phyloP scores from a whole-genome alignment of 2,329 filamentous ascomycete species.

The Chaetomium globosum region DNA sequence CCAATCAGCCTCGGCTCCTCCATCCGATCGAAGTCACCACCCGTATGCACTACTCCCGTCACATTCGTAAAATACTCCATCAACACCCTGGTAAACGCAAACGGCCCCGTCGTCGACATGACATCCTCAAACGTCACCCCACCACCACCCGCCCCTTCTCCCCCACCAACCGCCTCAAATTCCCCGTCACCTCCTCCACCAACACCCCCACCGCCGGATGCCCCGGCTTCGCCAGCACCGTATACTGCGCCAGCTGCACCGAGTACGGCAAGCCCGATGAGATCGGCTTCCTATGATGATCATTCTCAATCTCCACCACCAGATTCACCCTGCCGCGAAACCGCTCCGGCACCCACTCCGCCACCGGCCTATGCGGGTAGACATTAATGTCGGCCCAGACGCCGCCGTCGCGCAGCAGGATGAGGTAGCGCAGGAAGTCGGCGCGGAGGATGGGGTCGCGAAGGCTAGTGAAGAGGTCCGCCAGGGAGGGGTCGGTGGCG shows the following conservation, averaged over 20 bases:
- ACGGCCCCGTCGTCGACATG: neutral
- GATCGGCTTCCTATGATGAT: neutral
- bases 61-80: neutral
- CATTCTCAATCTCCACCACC: neutral
- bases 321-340: neutral
- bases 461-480: neutral
- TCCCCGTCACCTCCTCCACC: neutral
- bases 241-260: neutral
- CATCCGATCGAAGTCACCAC: neutral
- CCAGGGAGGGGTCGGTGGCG: neutral
- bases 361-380: neutral
- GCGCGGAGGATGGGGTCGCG: neutral
- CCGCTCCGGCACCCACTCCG: neutral
- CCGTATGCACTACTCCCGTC: neutral
- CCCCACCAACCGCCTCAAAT: neutral
- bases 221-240: neutral
- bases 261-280: neutral
- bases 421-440: constrained; percentile 5
- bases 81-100: neutral
- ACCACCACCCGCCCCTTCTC: neutral
- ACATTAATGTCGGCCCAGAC: constrained; percentile 1
- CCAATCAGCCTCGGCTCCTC: constrained; percentile 3
- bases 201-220: neutral
- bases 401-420: constrained; percentile 5
- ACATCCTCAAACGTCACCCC: neutral